phyloP scores from a whole-genome alignment of 306 rosid genomes.

The Lagenaria siceraria region DNA sequence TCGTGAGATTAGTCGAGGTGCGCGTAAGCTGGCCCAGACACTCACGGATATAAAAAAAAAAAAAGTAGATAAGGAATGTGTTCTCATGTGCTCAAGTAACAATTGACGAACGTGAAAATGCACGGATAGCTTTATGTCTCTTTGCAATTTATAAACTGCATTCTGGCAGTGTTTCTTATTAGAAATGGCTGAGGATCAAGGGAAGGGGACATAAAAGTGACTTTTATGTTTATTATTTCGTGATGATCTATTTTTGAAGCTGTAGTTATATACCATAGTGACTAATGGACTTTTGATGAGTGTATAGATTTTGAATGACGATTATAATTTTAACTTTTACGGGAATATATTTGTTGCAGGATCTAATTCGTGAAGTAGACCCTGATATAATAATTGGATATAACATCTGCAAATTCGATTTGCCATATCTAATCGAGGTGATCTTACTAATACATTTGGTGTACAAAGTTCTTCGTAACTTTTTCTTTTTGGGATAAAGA shows the following conservation, averaged over 20 bases:
- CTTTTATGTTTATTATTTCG: neutral
- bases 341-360: slow-evolving; percentile 37
- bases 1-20: no score
- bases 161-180: neutral
- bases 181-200: neutral
- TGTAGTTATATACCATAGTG: neutral
- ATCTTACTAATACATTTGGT: neutral
- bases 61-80: neutral
- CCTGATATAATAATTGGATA: slow-evolving; percentile 98
- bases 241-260: neutral
- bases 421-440: slow-evolving; percentile 94
- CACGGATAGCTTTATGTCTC: neutral
- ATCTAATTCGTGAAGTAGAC: slow-evolving; percentile 72
- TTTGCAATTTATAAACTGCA: neutral
- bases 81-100: neutral
- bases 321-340: slow-evolving; percentile 8
- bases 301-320: neutral
- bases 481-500: neutral
- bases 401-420: slow-evolving; percentile 94
- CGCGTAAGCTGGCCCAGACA: no score
- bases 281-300: neutral
- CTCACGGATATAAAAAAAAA: no score
- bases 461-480: neutral
- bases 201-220: neutral
- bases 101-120: neutral